Conservation (phyloP, 2,329 filamentous ascomycete genomes). For the Microdochium nivale region DNA sequence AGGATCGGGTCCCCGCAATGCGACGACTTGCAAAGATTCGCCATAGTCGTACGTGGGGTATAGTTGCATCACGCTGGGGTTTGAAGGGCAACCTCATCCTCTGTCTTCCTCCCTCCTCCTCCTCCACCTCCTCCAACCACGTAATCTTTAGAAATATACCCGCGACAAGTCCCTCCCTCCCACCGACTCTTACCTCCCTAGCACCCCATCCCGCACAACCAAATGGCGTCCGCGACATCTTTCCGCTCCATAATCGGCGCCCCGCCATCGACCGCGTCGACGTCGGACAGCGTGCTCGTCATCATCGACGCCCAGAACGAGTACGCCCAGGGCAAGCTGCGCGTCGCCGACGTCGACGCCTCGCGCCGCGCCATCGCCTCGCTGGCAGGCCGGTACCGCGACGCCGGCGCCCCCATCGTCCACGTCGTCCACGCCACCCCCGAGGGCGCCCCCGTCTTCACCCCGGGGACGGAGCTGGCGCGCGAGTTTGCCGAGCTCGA, state of each 20-base stretch:
- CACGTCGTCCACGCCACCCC: constrained; percentile 54
- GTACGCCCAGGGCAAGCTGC: constrained; percentile 50
- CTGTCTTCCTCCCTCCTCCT: too few species aligned
- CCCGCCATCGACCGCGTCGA: constrained; percentile 44
- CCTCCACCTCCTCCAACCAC: too few species aligned
- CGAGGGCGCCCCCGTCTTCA: constrained; percentile 57
- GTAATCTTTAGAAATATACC: too few species aligned
- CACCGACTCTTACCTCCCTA: too few species aligned
- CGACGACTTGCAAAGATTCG: too few species aligned
- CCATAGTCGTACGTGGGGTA: too few species aligned
- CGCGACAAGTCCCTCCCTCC: too few species aligned
- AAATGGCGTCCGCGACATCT: constrained; percentile 5
- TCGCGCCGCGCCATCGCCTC: constrained; percentile 47
- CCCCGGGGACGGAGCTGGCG: constrained; percentile 48
- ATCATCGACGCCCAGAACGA: constrained; percentile 68
- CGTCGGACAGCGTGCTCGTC: constrained; percentile 50
- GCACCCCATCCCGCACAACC: too few species aligned
- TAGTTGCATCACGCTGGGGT: too few species aligned
- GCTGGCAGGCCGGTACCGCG: constrained; percentile 53
- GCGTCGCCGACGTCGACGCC: constrained; percentile 40
- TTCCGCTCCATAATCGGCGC: constrained; percentile 45
- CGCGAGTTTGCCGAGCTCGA: constrained; percentile 52
- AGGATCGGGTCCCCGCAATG: too few species aligned
- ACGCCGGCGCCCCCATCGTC: constrained; percentile 38
- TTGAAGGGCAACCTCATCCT: too few species aligned